Base-by-base conservation (phyloP, 2,329 filamentous ascomycete species). In the Chrysoporthe cubensis region DNA sequence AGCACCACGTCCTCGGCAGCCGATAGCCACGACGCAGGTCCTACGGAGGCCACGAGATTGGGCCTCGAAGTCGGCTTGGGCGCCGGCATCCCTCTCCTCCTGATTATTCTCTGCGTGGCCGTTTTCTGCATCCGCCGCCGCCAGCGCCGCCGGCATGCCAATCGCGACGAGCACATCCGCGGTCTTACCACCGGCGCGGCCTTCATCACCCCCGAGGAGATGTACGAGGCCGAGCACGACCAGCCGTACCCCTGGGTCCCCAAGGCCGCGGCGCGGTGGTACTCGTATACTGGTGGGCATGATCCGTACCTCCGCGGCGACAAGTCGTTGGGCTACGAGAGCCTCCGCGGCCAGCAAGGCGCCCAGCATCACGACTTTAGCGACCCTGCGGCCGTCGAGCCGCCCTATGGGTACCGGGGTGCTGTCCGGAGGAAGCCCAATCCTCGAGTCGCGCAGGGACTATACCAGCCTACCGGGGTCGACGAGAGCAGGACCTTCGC, bases 11-110 rank as follows among this genome's bases (percentile, higher is more conserved):
- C 69, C 2, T n/a, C 18, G 16, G n/a, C 26, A 9, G 56, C 58
- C 1, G 44, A 50, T 54, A 18, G 66, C 58, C 44, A 57, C 26
- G 52, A 70, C 21, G 46, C 73, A 59, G 46, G 57, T 26, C 48
- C 69, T 21, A 46, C 73, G 71, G 48, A 77, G 71, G 66, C 72
- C 37, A 81, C 81, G 69, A 85, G 83, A 60, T 78, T 90, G 4
- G 88, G 89, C 0, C 79, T 92, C 0, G 89, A 89, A 0, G 78
- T 90, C 2, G 90, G 90, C 0, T 75, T 93, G 1, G 90, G 90
- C 1, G 77, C 93, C 1, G 90, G 89, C 1, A 74, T 90, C 1
- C 79, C 85, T 0, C 79, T 86, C 1, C 73, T 87, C 2, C 69
- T 88, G 0, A 78, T 84, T 0, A 71, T 84, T 2, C 34, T 87